Evolutionary conservation across 805 yeast species (phyloP).

Genomic region (Zygosaccharomyces bisporus): DNA sequence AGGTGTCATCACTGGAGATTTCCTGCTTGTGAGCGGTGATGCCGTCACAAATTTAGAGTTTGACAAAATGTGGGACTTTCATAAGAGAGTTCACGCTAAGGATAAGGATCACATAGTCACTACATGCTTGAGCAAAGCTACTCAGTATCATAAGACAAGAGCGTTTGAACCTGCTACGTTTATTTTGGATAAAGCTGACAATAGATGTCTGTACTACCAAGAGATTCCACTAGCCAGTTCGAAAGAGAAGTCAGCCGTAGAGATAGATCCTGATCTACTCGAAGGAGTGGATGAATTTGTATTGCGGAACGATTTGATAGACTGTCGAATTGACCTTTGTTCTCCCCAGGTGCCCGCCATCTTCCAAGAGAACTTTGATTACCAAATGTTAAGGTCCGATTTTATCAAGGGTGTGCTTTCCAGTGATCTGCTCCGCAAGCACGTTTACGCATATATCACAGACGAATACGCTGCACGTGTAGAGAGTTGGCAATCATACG

Average conservation of each 20-base stretch:
- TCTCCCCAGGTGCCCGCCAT: conserved; percentile 91
- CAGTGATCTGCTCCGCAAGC: conserved; percentile 84
- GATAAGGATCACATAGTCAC: conserved; percentile 94
- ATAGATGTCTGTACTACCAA: conserved; percentile 81
- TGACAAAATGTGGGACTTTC: conserved; percentile 65
- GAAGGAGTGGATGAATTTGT: conserved; percentile 70
- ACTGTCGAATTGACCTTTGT: conserved; percentile 95
- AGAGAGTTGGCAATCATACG: conserved; percentile 92
- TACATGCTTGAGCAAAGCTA: conserved; percentile 84
- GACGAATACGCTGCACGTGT: conserved; percentile 89
- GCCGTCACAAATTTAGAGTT: conserved; percentile 91
- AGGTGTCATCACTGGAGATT: conserved; percentile 87
- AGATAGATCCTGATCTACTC: conserved; percentile 79
- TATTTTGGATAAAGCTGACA: conserved; percentile 66
- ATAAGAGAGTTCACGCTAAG: conserved; percentile 59
- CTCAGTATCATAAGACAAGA: conserved; percentile 80
- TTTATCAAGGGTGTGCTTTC: conserved; percentile 88
- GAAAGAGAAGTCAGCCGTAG: conserved; percentile 46
- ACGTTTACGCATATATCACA: conserved; percentile 82
- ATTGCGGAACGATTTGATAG: conserved; percentile 88
- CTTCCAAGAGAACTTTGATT: conserved; percentile 95
- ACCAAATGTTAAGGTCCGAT: conserved; percentile 79
- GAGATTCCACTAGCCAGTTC: conserved; percentile 58
- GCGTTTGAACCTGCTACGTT: conserved; percentile 83
- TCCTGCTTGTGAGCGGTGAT: conserved; percentile 87